Evolutionary conservation across 2,329 filamentous ascomycete species (phyloP).

Genomic region (Ophiostoma quercus): DNA sequence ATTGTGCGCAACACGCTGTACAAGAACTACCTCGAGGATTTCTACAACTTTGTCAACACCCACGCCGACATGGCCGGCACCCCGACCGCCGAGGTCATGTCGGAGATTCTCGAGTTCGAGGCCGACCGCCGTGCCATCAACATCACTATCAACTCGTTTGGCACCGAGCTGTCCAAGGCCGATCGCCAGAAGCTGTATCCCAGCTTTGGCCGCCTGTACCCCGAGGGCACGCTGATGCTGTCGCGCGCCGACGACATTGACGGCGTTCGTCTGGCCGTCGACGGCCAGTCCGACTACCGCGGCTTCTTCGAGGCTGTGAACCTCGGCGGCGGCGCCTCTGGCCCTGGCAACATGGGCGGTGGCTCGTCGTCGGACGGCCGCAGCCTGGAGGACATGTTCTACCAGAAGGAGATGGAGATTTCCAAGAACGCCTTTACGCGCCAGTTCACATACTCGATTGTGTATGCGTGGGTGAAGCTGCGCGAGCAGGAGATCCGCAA

Average conservation of each 20-base stretch:
- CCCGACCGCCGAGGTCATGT: constrained; percentile 90
- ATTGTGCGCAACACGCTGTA: constrained; percentile 98
- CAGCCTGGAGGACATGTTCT: constrained; percentile 95
- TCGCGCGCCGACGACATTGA: constrained; percentile 92
- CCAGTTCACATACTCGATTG: constrained; percentile 90
- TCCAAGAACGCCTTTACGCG: constrained; percentile 91
- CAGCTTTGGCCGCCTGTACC: constrained; percentile 82
- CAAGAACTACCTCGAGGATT: constrained; percentile 99
- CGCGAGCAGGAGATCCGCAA: constrained; percentile 99
- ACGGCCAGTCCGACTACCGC: constrained; percentile 91
- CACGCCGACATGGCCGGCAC: constrained; percentile 81
- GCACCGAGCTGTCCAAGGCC: constrained; percentile 87
- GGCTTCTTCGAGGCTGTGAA: constrained; percentile 89
- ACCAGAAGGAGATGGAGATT: constrained; percentile 99
- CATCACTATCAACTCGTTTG: constrained; percentile 97
- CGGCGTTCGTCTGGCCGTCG: constrained; percentile 86
- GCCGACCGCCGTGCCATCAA: constrained; percentile 96
- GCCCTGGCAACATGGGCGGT: constrained; percentile 61
- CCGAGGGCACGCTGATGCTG: constrained; percentile 91
- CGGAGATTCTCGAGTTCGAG: constrained; percentile 92
- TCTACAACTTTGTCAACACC: constrained; percentile 88
- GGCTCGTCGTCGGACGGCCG: constrained; percentile 76
- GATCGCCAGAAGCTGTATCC: constrained; percentile 97
- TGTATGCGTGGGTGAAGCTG: constrained; percentile 97
- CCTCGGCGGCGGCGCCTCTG: constrained; percentile 63